Conservation (phyloP, 2,329 filamentous ascomycete species). For the Aspergillus puulaauensis region DNA sequence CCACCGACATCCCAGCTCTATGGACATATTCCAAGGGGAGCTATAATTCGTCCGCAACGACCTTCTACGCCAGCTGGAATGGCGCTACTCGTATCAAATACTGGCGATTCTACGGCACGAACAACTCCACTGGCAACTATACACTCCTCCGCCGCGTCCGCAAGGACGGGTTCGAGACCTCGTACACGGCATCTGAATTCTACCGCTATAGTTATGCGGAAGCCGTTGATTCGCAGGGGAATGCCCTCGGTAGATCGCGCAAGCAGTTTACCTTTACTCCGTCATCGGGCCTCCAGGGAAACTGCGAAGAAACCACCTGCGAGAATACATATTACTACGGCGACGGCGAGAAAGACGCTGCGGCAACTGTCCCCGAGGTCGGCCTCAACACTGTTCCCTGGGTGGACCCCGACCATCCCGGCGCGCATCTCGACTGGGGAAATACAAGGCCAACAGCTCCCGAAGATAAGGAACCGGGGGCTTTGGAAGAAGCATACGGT, state of each 20-base stretch:
- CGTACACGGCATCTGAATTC: conserved; percentile 29
- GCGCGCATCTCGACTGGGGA: conserved; percentile 19
- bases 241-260: conserved; percentile 33
- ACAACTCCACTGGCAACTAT: conserved; percentile 32
- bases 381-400: conserved; percentile 35
- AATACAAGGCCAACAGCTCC: conserved; percentile 3
- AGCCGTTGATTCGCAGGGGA: conserved; percentile 33
- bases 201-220: conserved; percentile 36
- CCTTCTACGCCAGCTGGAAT: conserved; percentile 43
- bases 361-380: conserved; percentile 28
- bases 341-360: conserved; percentile 25
- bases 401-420: conserved; percentile 29
- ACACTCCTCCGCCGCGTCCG: conserved; percentile 25
- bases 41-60: conserved; percentile 26
- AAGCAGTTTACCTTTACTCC: conserved; percentile 39
- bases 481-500: conserved; percentile 10
- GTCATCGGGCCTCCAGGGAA: conserved; percentile 31
- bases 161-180: conserved; percentile 42
- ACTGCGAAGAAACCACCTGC: conserved; percentile 31
- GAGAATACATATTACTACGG: conserved; percentile 30
- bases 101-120: conserved; percentile 37
- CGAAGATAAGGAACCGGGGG: not conserved
- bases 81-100: conserved; percentile 38
- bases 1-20: conserved; percentile 42
- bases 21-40: conserved; percentile 38